A percentile compares a stretch with the other conserved stretches of the same genome.
phyloP scores from a whole-genome alignment of 2,329 filamentous ascomycete genomes.

The Xylariaceae sp. region DNA sequence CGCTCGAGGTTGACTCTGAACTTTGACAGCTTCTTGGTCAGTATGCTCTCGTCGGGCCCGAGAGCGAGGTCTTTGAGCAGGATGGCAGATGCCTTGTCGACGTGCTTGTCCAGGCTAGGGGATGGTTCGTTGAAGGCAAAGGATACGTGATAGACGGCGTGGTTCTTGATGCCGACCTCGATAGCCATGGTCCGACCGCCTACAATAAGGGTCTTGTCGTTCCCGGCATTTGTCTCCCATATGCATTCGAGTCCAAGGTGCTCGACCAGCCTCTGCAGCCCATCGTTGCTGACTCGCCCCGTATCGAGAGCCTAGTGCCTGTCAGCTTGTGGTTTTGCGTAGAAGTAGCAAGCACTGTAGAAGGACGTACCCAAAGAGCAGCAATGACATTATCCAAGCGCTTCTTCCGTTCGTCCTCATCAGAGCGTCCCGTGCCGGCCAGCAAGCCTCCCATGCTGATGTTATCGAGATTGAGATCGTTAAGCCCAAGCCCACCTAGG shows the following conservation, averaged over 20 bases:
- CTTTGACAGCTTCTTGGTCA: slow-evolving; percentile 66
- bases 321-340: slow-evolving; percentile 8
- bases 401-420: slow-evolving; percentile 53
- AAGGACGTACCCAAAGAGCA: slow-evolving; percentile 46
- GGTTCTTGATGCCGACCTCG: slow-evolving; percentile 58
- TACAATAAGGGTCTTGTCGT: slow-evolving; percentile 55
- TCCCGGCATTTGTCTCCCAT: slow-evolving; percentile 52
- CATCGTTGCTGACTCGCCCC: slow-evolving; percentile 68
- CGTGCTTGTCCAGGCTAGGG: slow-evolving; percentile 56
- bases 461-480: slow-evolving; percentile 50
- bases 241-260: slow-evolving; percentile 63
- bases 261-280: slow-evolving; percentile 66
- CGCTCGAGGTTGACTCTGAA: slow-evolving; percentile 71
- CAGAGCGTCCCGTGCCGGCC: slow-evolving; percentile 37
- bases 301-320: slow-evolving; percentile 34
- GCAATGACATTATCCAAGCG: slow-evolving; percentile 50
- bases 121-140: slow-evolving; percentile 60
- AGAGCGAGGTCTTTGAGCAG: slow-evolving; percentile 62
- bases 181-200: slow-evolving; percentile 58
- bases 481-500: slow-evolving; percentile 53
- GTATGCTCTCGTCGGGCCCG: slow-evolving; percentile 53
- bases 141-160: slow-evolving; percentile 59
- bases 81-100: slow-evolving; percentile 60
- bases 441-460: slow-evolving; percentile 47
- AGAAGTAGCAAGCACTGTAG: slow-evolving; percentile 30